Percentiles rank a stretch among this genome's conserved stretches.
Evolutionary conservation across 2,329 filamentous ascomycete genomes (phyloP).

Genomic region (Colletotrichum endophyticum): DNA sequence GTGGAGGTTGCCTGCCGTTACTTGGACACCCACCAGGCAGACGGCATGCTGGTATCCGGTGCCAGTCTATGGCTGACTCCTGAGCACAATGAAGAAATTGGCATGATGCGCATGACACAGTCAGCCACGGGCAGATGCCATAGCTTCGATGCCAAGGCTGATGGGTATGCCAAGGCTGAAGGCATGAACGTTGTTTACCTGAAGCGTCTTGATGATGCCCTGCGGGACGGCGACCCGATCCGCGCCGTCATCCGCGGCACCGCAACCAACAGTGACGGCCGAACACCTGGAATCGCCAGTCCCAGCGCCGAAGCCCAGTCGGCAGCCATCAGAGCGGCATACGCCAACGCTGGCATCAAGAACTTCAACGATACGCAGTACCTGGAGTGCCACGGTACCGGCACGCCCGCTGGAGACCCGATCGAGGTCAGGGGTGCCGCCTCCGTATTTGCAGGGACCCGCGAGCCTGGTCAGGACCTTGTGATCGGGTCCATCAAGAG

Average conservation of each 20-base stretch:
- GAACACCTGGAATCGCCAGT: constrained; percentile 39
- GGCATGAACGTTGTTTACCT: constrained; percentile 45
- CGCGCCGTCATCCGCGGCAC: constrained; percentile 19
- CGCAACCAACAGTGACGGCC: constrained; percentile 28
- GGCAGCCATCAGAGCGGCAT: constrained; percentile 31
- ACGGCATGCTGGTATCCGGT: constrained; percentile 6
- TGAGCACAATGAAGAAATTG: neutral
- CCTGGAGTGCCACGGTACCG: constrained; percentile 45
- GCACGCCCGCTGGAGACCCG: constrained; percentile 41
- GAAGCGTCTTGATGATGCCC: constrained; percentile 46
- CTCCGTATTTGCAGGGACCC: constrained; percentile 25
- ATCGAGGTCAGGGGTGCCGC: constrained; percentile 34
- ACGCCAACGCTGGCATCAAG: constrained; percentile 29
- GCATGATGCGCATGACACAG: neutral
- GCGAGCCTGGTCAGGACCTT: constrained; percentile 20
- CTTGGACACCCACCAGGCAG: constrained; percentile 20
- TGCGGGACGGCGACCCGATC: constrained; percentile 44
- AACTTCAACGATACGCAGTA: constrained; percentile 28
- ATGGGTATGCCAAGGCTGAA: constrained; percentile 52
- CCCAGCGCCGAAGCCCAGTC: constrained; percentile 34
- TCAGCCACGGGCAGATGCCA: neutral
- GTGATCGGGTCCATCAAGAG: constrained; percentile 36
- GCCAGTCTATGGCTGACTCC: constrained; percentile 24
- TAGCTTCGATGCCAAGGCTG: constrained; percentile 32
- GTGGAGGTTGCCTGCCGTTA: constrained; percentile 51